phyloP scores from a whole-genome alignment of 352 stramenopile species.

The Porosira glacialis region DNA sequence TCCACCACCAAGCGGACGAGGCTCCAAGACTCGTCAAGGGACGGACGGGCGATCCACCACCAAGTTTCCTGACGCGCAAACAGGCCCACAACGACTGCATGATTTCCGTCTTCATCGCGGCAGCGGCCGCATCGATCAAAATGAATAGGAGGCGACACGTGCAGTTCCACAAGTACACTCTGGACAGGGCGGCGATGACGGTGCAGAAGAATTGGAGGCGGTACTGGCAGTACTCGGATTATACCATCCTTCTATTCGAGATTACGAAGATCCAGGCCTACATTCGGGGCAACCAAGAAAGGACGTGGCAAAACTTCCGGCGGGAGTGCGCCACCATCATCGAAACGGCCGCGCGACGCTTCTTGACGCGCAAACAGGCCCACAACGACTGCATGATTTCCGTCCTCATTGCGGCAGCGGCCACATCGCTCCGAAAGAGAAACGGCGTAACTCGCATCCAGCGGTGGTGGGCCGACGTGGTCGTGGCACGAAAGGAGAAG shows the following conservation, averaged over 20 bases:
- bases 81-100: conserved; percentile 47
- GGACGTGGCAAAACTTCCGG: conserved; percentile 45
- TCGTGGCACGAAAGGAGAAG: conserved; percentile 36
- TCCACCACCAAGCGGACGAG: too few species aligned
- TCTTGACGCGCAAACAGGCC: conserved; percentile 35
- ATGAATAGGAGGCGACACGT: too few species aligned
- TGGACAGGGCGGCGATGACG: conserved; percentile 36
- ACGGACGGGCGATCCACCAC: too few species aligned
- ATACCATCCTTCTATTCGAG: conserved; percentile 42
- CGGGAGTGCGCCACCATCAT: conserved; percentile 72
- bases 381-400: conserved; percentile 52
- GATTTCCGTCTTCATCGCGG: conserved; percentile 46
- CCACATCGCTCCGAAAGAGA: conserved; percentile 39
- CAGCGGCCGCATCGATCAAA: conserved; percentile 37
- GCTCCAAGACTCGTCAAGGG: too few species aligned
- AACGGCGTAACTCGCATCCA: conserved; percentile 42
- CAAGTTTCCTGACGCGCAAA: conserved; percentile 40
- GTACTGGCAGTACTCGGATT: conserved; percentile 40
- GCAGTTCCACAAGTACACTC: too few species aligned
- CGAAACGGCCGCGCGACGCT: conserved; percentile 47
- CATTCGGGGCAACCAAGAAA: conserved; percentile 53
- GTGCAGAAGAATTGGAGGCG: conserved; percentile 40
- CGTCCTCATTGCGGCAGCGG: conserved; percentile 44
- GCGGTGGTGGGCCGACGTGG: conserved; percentile 24
- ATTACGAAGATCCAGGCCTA: conserved; percentile 62